A percentile compares a stretch with the other conserved stretches of the same genome.
phyloP scores from a whole-genome alignment of 176 grass and related monocot species.

The Oropetium thomaeum region DNA sequence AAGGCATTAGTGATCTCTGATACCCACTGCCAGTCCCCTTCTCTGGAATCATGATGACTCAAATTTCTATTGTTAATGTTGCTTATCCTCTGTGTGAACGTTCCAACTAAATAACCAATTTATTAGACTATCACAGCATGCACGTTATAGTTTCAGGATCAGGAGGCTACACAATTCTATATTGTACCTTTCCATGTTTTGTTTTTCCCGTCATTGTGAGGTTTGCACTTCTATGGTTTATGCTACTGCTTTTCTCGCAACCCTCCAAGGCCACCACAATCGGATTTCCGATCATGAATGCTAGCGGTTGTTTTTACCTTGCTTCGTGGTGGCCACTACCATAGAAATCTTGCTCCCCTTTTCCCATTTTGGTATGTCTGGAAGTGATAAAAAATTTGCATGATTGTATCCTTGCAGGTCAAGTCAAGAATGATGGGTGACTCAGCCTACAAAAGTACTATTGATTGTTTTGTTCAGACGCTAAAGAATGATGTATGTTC shows the following conservation, averaged over 20 bases:
- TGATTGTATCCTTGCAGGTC: constrained; percentile 68
- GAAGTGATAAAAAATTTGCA: not conserved
- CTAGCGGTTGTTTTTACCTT: not conserved
- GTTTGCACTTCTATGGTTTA: not conserved
- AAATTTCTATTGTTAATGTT: not conserved
- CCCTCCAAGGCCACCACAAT: not conserved
- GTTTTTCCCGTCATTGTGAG: not conserved
- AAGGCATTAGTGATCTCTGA: not conserved
- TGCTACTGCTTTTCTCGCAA: not conserved
- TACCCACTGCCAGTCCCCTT: not conserved
- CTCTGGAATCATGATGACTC: not conserved
- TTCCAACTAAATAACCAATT: not conserved
- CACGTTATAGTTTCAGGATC: not conserved
- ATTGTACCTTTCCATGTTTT: no score
- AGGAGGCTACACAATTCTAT: no score
- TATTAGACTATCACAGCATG: not conserved
- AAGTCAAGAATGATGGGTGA: constrained; percentile 99
- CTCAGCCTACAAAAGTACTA: constrained; percentile 75
- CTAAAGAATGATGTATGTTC: constrained; percentile 88
- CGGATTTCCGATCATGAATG: not conserved
- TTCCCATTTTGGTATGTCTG: not conserved
- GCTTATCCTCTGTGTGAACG: not conserved
- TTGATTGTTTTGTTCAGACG: constrained; percentile 96
- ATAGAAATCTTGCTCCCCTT: not conserved
- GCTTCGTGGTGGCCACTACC: constrained; percentile 6